Conservation (phyloP, 2,329 filamentous ascomycete genomes). For the Ascochyta pisi region DNA sequence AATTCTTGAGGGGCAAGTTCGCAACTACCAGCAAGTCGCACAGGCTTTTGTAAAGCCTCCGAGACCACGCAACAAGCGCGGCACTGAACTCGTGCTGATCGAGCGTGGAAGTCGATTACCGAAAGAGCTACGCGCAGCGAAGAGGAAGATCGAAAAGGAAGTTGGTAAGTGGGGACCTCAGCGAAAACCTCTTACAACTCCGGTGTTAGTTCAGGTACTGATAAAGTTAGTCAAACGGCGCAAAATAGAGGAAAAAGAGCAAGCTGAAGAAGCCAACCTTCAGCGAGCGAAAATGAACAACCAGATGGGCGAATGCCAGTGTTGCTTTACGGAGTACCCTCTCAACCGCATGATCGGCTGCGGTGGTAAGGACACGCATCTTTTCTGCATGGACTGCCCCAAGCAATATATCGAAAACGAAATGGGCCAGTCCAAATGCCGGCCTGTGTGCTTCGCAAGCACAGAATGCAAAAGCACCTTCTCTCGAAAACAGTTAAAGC, state of each 20-base stretch:
- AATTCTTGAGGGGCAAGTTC: conserved; percentile 40
- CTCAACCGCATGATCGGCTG: conserved; percentile 74
- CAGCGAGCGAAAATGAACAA: conserved; percentile 41
- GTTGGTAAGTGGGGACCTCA: conserved; percentile 17
- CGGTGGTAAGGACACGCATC: conserved; percentile 63
- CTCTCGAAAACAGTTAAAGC: conserved; percentile 59
- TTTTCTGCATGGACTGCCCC: conserved; percentile 74
- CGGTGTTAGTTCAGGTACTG: not conserved
- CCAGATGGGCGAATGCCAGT: conserved; percentile 69
- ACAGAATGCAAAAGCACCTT: conserved; percentile 67
- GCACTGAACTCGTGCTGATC: conserved; percentile 27
- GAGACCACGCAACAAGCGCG: conserved; percentile 30
- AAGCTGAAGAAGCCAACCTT: conserved; percentile 48
- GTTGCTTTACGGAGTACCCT: conserved; percentile 73
- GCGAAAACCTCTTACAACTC: not conserved
- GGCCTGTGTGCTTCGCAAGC: conserved; percentile 73
- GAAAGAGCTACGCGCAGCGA: conserved; percentile 43
- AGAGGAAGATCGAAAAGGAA: conserved; percentile 33
- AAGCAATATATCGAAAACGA: conserved; percentile 69
- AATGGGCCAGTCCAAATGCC: conserved; percentile 72
- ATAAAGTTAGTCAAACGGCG: conserved; percentile 33
- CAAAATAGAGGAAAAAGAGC: conserved; percentile 30
- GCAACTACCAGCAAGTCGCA: conserved; percentile 25
- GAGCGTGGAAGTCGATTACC: conserved; percentile 33
- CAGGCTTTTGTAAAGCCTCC: conserved; percentile 27